A percentile compares a stretch with the other conserved stretches of the same genome.
Conservation (phyloP, 2,329 filamentous ascomycete species). For the Colletotrichum sp. region DNA sequence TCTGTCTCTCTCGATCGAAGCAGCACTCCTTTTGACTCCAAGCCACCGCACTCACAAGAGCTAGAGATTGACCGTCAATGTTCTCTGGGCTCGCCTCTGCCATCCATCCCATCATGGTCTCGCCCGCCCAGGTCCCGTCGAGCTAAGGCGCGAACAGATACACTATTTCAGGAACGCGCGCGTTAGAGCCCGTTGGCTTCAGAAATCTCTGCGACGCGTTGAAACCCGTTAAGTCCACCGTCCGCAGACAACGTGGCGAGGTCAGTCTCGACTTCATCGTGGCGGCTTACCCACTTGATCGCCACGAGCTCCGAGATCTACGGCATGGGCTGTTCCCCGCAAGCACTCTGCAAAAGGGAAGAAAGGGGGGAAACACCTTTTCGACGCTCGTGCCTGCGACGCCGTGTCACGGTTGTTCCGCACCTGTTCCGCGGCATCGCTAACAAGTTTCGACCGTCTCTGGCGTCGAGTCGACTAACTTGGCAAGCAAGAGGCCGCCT, state of each 20-base stretch:
- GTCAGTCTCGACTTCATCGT: background rate
- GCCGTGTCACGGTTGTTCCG: background rate
- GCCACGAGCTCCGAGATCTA: constrained; percentile 13
- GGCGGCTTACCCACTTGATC: constrained; percentile 12
- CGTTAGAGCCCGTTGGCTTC: background rate
- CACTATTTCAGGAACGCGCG: constrained; percentile 16
- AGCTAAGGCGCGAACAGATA: background rate
- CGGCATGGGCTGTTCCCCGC: constrained; percentile 10
- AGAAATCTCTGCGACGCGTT: background rate
- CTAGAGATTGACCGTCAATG: background rate
- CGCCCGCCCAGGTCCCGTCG: background rate
- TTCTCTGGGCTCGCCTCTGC: background rate
- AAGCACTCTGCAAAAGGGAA: background rate
- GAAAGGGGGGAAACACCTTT: background rate
- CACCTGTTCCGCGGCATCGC: background rate
- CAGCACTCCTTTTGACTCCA: background rate
- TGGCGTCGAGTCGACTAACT: background rate
- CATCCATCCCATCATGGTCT: constrained; percentile 14
- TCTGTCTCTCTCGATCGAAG: background rate
- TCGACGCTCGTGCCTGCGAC: background rate
- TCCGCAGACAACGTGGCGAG: constrained; percentile 8
- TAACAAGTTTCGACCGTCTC: background rate
- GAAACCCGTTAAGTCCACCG: background rate
- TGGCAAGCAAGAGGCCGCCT: background rate
- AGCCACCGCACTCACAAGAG: background rate